Evolutionary conservation across 1,284 basidiomycete species (phyloP), one percentile per base, ranked within the genome.

Genomic region (Apiotrichum gracile): DNA sequence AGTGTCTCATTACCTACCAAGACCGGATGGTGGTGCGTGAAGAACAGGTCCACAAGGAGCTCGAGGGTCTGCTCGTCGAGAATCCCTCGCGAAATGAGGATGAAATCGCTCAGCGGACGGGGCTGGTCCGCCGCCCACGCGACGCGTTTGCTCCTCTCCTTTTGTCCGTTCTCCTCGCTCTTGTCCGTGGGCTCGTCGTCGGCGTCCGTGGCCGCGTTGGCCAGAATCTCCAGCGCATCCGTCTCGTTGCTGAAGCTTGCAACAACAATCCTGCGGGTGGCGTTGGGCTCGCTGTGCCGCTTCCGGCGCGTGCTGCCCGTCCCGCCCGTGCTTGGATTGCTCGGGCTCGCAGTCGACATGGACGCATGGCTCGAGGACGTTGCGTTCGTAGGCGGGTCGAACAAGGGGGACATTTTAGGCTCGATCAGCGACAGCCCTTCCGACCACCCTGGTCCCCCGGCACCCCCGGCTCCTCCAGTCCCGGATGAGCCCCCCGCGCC

Each of bases 191-290:
- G 35, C 3, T 62, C 51, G 8, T 46, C 59, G 35, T 61, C 56
- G 6, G 51, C 63, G 38, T 69, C 69, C 2, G 69, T 72, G 3
- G 73, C 73, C 0, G 75, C 74, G 56, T 72, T 66, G 25, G 74
- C 75, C 25, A 76, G 61, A 13, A 76, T 73, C 47, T 72, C 69
- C 29, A 76, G 59, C 5, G 75, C 75, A 51, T 76, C 75, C 50
- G 69, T 72, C 62, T 76, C 75, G 48, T 76, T 76, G 52, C 66
- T 68, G 58, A 76, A 70, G 49, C 66, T 72, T 8, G 72, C 72
- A 26, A 70, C 67, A 21, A 75, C 70, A 47, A 76, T 73, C 16
- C 65, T 61, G 13, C 69, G 53, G 8, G 68, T 68, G 6, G 65
- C 62, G 31, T 67, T 66, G 17, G 63, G 59, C 33, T 55, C 58